Percentiles rank a stretch among this genome's conserved stretches.
These are phyloP conservation scores for Eryngium alpinum DNA, from an alignment of 140 eudicot genomes.

Conservation along the genomic window DNA sequence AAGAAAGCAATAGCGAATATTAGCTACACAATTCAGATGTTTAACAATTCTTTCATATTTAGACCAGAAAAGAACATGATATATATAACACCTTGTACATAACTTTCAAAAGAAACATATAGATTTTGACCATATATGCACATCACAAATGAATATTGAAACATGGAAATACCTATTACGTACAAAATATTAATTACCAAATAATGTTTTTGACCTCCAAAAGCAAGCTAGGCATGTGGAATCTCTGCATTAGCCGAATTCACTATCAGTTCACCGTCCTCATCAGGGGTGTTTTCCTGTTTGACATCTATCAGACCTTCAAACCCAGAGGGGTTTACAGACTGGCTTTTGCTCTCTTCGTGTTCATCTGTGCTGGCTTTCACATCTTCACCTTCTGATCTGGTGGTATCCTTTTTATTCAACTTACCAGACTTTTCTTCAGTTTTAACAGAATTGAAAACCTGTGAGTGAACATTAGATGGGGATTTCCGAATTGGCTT, in stretches of 20 bases:
- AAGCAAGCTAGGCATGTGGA: constrained; percentile 29
- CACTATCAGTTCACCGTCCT: constrained; percentile 11
- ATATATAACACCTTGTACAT: background rate
- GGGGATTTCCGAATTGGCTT: constrained; percentile 36
- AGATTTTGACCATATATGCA: constrained; percentile 7
- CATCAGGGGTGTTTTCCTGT: constrained; percentile 18
- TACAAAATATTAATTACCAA: constrained; percentile 3
- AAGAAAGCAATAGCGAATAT: background rate
- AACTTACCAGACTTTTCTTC: constrained; percentile 29
- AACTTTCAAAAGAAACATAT: constrained; percentile 5
- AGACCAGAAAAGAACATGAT: background rate
- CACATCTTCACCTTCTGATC: constrained; percentile 31
- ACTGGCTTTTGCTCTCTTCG: constrained; percentile 29
- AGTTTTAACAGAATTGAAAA: constrained; percentile 19
- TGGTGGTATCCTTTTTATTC: constrained; percentile 26
- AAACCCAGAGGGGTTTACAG: constrained; percentile 25
- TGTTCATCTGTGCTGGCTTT: constrained; percentile 17
- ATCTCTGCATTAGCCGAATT: constrained; percentile 19
- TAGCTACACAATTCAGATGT: background rate
- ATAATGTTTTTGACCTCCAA: constrained; percentile 27
- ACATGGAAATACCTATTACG: constrained; percentile 9
- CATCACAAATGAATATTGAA: background rate
- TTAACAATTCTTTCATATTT: background rate
- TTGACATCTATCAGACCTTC: constrained; percentile 28
- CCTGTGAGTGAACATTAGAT: constrained; percentile 32